Evolutionary conservation across 2,329 filamentous ascomycete species (phyloP).

Genomic region (Xylariaceae sp.): DNA sequence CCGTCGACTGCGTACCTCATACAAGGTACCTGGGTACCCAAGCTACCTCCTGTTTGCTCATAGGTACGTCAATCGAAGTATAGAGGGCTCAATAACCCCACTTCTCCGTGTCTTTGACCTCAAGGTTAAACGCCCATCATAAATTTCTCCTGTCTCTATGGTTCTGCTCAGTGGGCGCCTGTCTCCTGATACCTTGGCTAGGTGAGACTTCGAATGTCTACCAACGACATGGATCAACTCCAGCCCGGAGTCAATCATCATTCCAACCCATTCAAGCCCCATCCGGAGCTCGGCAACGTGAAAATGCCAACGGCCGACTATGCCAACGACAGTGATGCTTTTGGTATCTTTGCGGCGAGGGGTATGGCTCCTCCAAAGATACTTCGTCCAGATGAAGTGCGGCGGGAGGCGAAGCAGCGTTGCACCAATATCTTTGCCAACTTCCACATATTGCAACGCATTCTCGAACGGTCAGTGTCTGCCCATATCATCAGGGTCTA

Average conservation of each 20-base stretch:
- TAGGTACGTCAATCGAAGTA: no score
- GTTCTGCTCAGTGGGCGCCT: no score
- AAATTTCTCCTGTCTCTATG: no score
- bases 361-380: conserved; percentile 11
- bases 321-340: conserved; percentile 12
- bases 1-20: no score
- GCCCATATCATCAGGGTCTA: no score
- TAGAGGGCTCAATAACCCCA: no score
- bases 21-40: no score
- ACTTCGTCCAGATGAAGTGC: conserved; percentile 5
- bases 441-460: conserved; percentile 33
- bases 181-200: no score
- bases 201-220: no score
- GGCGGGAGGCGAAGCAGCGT: conserved; percentile 10
- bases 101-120: no score
- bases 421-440: conserved; percentile 30
- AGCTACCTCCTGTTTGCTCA: no score
- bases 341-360: conserved; percentile 12
- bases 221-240: conserved; percentile 14
- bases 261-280: conserved; percentile 18
- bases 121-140: no score
- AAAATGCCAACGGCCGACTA: conserved; percentile 11
- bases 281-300: conserved; percentile 15
- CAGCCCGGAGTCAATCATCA: conserved; percentile 9
- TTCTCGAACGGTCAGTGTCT: conserved; percentile 47